A percentile compares a stretch with the other conserved stretches of the same genome.
Conservation (phyloP, 192 early-diverging fungal genomes). For the Linnemannia exigua region DNA sequence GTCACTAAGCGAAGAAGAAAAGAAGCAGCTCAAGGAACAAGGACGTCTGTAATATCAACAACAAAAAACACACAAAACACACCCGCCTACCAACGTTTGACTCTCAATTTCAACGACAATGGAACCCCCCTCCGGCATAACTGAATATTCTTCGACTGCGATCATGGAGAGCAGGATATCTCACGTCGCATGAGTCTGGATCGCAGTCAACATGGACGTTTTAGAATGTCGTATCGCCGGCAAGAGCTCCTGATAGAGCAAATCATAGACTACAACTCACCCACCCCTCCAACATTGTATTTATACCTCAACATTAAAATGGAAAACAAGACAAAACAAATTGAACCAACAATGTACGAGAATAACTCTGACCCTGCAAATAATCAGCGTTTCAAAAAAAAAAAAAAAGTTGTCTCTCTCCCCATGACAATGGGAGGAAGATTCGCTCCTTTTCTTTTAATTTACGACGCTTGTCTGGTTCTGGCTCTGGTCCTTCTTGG, state of each 20-base stretch:
- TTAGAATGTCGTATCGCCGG: not conserved
- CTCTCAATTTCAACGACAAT: not conserved
- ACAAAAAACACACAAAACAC: not conserved
- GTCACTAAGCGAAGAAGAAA: conserved; percentile 56
- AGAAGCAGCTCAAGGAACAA: conserved; percentile 56
- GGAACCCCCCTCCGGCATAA: too few species aligned
- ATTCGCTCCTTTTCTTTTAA: not conserved
- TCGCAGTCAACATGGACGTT: too few species aligned
- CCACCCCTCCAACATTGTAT: not conserved
- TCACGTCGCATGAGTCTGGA: too few species aligned
- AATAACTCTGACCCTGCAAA: not conserved
- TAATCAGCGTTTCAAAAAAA: not conserved
- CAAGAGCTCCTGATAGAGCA: not conserved
- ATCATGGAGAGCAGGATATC: too few species aligned
- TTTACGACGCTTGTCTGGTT: conserved; percentile 3
- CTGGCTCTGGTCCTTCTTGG: conserved; percentile 5
- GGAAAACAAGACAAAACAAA: not conserved
- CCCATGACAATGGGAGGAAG: not conserved
- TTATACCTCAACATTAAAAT: not conserved
- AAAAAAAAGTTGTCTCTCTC: not conserved
- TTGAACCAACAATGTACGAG: not conserved
- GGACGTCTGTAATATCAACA: conserved; percentile 34
- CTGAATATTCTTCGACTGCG: too few species aligned
- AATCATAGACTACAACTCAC: not conserved
- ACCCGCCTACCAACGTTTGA: not conserved